Evolutionary conservation across 2,329 filamentous ascomycete species (phyloP).

Genomic region (Talaromyces sp.): DNA sequence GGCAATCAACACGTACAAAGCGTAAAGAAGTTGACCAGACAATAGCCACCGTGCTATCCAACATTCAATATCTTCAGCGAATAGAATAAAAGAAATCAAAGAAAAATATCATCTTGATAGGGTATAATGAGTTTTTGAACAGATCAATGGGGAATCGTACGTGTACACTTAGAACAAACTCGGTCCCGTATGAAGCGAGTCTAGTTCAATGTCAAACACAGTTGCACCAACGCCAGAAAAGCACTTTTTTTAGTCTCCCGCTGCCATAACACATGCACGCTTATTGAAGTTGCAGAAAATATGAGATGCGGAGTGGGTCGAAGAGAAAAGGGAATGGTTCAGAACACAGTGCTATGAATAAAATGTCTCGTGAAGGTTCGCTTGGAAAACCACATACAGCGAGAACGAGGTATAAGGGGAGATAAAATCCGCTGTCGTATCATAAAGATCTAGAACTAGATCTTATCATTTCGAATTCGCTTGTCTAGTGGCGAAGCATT

Average conservation of each 20-base stretch:
- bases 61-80: background rate
- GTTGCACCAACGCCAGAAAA: slow-evolving; percentile 17
- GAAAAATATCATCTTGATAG: slow-evolving; percentile 12
- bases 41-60: background rate
- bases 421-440: background rate
- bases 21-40: background rate
- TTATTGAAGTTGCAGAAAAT: slow-evolving; percentile 14
- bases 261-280: slow-evolving; percentile 19
- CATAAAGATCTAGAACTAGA: background rate
- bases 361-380: background rate
- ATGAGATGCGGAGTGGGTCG: slow-evolving; percentile 7
- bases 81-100: background rate
- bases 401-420: slow-evolving; percentile 4
- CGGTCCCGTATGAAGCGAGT: slow-evolving; percentile 9
- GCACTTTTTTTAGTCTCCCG: slow-evolving; percentile 18
- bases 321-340: background rate
- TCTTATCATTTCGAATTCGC: background rate
- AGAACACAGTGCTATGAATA: slow-evolving; percentile 1
- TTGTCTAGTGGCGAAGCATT: slow-evolving; percentile 32
- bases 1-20: background rate
- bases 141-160: slow-evolving; percentile 11
- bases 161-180: slow-evolving; percentile 13
- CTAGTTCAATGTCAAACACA: slow-evolving; percentile 3
- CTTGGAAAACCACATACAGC: background rate
- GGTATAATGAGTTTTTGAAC: slow-evolving; percentile 16